phyloP scores from a whole-genome alignment of 345 rosid species.

The Ricinus communis region DNA sequence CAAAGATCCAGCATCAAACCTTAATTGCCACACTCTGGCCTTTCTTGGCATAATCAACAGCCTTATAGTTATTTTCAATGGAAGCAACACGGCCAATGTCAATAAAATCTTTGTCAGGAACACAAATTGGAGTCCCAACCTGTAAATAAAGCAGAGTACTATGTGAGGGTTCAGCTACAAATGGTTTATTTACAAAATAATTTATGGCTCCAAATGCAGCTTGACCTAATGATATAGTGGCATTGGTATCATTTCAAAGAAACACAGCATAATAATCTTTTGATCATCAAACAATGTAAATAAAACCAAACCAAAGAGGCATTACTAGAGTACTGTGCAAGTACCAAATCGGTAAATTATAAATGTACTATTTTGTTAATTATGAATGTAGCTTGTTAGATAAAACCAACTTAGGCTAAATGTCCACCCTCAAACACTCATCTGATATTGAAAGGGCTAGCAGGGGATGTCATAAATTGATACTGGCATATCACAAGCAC shows the following conservation, averaged over 20 bases:
- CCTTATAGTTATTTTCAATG: conserved; percentile 68
- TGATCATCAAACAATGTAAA: not conserved
- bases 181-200: not conserved
- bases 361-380: too few species aligned
- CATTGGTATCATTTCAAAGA: not conserved
- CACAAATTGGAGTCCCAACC: conserved; percentile 92
- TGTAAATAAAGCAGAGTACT: conserved; percentile 26
- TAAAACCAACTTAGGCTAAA: not conserved
- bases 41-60: conserved; percentile 80
- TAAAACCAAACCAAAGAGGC: too few species aligned
- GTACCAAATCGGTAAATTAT: too few species aligned
- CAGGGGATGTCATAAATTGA: not conserved
- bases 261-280: not conserved
- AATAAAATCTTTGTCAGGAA: conserved; percentile 74
- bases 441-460: not conserved
- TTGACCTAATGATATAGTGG: not conserved
- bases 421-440: not conserved
- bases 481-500: not conserved
- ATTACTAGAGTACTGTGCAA: too few species aligned
- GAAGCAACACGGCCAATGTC: conserved; percentile 89
- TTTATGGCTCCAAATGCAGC: not conserved
- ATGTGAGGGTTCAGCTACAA: not conserved
- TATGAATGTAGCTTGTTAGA: not conserved
- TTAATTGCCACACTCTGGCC: conserved; percentile 79
- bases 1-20: conserved; percentile 42